Evolutionary conservation across 768 basidiomycete genomes (phyloP).

Genomic region (Boletus rex-veris): DNA sequence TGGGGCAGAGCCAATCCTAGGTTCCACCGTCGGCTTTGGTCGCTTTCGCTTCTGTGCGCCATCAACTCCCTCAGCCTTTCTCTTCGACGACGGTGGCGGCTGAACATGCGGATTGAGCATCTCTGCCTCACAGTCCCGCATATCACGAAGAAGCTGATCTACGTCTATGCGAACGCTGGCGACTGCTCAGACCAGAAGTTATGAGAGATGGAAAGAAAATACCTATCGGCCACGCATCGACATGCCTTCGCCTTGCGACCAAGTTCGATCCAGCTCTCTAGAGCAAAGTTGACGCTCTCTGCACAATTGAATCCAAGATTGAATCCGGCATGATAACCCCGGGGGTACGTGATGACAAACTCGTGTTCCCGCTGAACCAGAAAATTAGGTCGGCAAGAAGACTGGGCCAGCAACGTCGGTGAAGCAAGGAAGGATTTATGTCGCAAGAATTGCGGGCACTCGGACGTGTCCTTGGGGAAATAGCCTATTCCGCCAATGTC

Average conservation of each 20-base stretch:
- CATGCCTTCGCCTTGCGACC: conserved; percentile 79
- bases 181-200: conserved; percentile 6
- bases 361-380: conserved; percentile 93
- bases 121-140: conserved; percentile 63
- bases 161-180: conserved; percentile 90
- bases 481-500: conserved; percentile 49
- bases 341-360: conserved; percentile 92
- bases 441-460: conserved; percentile 90
- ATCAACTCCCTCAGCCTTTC: conserved; percentile 37
- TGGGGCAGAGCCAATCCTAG: conserved; percentile 8
- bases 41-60: conserved; percentile 25
- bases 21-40: conserved; percentile 11
- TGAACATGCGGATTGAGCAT: conserved; percentile 9
- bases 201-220: conserved; percentile 5
- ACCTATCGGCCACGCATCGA: conserved; percentile 74
- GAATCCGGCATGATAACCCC: conserved; percentile 96
- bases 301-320: conserved; percentile 96
- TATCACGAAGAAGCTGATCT: conserved; percentile 72
- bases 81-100: conserved; percentile 32
- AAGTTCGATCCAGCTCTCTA: conserved; percentile 90
- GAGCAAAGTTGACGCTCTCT: conserved; percentile 94
- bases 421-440: conserved; percentile 97
- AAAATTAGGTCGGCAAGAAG: conserved; percentile 77
- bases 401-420: conserved; percentile 74
- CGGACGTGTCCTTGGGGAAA: conserved; percentile 82